Evolutionary conservation across 306 rosid genomes (phyloP).

Genomic region (Lithocarpus polystachyus): DNA sequence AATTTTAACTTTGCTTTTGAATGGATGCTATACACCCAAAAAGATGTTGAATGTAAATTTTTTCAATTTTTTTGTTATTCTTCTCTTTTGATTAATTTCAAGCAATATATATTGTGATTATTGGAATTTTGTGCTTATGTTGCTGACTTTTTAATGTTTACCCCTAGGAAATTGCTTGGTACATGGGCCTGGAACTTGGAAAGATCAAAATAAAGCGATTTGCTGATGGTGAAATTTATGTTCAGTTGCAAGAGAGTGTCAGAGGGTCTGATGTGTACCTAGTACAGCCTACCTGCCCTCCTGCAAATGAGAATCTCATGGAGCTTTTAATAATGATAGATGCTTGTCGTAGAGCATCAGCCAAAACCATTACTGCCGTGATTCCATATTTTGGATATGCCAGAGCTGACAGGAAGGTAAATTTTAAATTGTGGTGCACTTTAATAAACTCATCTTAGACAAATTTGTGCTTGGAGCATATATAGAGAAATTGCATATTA

Average conservation of each 20-base stretch:
- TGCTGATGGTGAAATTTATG: conserved; percentile 95
- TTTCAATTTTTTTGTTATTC: neutral
- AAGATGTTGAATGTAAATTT: neutral
- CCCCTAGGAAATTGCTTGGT: conserved; percentile 78
- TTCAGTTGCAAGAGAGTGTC: conserved; percentile 95
- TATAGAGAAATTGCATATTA: neutral
- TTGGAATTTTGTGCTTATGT: neutral
- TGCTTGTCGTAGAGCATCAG: conserved; percentile 96
- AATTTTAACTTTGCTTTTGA: neutral
- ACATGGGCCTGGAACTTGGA: conserved; percentile 90
- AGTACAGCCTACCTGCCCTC: conserved; percentile 89
- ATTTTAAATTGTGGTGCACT: conserved; percentile 1
- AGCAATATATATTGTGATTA: neutral
- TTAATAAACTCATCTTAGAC: neutral
- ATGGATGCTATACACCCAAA: neutral
- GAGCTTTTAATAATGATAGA: conserved; percentile 87
- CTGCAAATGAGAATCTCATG: conserved; percentile 96
- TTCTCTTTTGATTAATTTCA: neutral
- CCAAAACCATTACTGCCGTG: conserved; percentile 85
- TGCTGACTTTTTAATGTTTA: conserved; percentile 1
- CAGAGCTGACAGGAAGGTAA: conserved; percentile 96
- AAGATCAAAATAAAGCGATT: conserved; percentile 76
- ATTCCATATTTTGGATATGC: conserved; percentile 99
- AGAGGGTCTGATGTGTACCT: conserved; percentile 90
- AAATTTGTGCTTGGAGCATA: neutral